Conservation (phyloP, 345 rosid species). For the Microthlaspi erraticum region DNA sequence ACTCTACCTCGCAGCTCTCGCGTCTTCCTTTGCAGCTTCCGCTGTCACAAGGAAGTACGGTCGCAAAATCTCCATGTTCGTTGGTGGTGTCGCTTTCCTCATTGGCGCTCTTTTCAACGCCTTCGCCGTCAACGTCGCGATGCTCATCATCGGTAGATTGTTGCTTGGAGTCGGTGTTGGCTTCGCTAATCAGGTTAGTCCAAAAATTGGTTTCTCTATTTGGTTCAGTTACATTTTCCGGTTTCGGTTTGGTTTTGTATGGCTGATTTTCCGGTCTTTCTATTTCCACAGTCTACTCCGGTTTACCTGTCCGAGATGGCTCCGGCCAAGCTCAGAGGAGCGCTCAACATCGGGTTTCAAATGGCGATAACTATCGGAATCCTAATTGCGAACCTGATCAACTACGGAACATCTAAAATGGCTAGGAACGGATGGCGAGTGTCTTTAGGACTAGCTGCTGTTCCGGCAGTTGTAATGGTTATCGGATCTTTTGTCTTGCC, state of each 20-base stretch:
- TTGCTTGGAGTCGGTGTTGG: conserved; percentile 69
- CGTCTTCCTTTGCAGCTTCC: conserved; percentile 58
- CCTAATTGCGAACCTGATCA: conserved; percentile 42
- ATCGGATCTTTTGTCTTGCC: conserved; percentile 46
- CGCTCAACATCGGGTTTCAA: conserved; percentile 62
- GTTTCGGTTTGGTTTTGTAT: not conserved
- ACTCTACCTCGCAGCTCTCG: conserved; percentile 56
- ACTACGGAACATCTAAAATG: conserved; percentile 44
- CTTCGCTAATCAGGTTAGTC: conserved; percentile 58
- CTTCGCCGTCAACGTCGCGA: conserved; percentile 44
- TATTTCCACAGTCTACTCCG: conserved; percentile 54
- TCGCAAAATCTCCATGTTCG: conserved; percentile 59
- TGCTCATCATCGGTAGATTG: conserved; percentile 61
- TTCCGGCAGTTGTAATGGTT: conserved; percentile 49
- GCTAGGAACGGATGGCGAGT: conserved; percentile 46
- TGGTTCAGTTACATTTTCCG: not conserved
- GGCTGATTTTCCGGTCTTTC: conserved; percentile 5
- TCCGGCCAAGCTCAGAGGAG: conserved; percentile 59
- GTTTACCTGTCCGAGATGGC: conserved; percentile 70
- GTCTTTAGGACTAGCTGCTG: conserved; percentile 42
- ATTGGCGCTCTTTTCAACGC: conserved; percentile 53
- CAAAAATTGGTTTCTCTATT: too few species aligned
- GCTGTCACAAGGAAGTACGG: conserved; percentile 52
- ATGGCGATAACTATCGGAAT: conserved; percentile 61
- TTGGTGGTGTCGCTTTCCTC: conserved; percentile 56